These are phyloP conservation scores for Phoma sp. DNA, from an alignment of 2,329 filamentous ascomycete species.

Conservation along the genomic window DNA sequence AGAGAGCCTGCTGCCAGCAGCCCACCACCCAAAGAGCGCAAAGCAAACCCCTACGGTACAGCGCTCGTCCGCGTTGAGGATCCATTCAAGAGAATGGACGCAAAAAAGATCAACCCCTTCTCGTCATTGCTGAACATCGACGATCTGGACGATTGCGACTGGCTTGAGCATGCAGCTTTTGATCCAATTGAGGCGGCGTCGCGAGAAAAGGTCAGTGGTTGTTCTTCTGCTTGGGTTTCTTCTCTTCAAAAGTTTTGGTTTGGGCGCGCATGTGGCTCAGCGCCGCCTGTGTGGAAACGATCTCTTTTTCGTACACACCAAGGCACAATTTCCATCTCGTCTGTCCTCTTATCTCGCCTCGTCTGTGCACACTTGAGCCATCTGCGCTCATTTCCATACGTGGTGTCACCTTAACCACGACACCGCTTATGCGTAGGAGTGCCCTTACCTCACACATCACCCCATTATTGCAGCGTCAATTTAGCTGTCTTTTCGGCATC, in stretches of 20 bases:
- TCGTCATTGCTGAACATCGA: constrained; percentile 73
- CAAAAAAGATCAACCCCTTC: constrained; percentile 71
- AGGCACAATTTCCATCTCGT: neutral
- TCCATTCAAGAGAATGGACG: constrained; percentile 35
- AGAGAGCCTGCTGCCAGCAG: constrained; percentile 33
- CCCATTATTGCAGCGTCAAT: constrained; percentile 11
- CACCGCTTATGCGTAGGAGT: constrained; percentile 11
- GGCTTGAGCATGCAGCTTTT: constrained; percentile 64
- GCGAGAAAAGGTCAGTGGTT: constrained; percentile 63
- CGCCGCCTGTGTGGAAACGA: too few relatives aligned
- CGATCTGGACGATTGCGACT: constrained; percentile 67
- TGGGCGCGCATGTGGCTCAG: too few relatives aligned
- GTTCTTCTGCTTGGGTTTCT: neutral
- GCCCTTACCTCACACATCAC: constrained; percentile 13
- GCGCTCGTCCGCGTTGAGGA: constrained; percentile 29
- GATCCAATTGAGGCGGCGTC: constrained; percentile 63
- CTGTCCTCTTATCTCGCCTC: neutral
- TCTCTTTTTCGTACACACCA: neutral
- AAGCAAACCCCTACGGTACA: constrained; percentile 9
- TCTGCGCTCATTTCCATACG: constrained; percentile 22
- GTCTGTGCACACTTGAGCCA: neutral
- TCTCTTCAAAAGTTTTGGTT: too few relatives aligned
- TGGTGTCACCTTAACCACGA: constrained; percentile 14
- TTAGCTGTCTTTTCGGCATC: neutral
- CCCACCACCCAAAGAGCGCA: constrained; percentile 18